Evolutionary conservation across 768 basidiomycete genomes (phyloP).

Genomic region (Tricholoma sp.): DNA sequence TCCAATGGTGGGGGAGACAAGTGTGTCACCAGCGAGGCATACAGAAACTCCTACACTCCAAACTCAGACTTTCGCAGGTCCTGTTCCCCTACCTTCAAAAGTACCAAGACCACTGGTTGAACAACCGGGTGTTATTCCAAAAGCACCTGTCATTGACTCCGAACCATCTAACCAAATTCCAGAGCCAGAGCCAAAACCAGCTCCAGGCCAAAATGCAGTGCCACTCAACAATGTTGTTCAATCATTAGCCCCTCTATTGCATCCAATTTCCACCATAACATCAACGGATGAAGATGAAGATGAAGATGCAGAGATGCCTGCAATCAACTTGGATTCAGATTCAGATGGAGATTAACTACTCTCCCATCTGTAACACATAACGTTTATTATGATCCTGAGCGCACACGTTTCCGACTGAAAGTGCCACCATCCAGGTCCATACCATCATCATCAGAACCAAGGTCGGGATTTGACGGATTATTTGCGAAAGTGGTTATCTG

Average conservation of each 20-base stretch:
- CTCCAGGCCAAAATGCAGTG: background rate
- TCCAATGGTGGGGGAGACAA: conserved; percentile 18
- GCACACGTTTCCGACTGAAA: conserved; percentile 31
- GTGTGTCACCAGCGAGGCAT: background rate
- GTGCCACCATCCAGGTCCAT: conserved; percentile 18
- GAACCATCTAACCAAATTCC: background rate
- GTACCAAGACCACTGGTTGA: background rate
- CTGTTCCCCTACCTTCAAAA: background rate
- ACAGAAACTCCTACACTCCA: background rate
- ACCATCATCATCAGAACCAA: conserved; percentile 34
- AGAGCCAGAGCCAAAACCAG: background rate
- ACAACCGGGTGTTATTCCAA: background rate
- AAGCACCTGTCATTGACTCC: background rate
- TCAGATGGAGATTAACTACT: conserved; percentile 49
- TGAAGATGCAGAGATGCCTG: conserved; percentile 71
- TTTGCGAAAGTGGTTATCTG: conserved; percentile 9
- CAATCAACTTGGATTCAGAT: conserved; percentile 76
- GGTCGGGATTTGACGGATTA: conserved; percentile 5
- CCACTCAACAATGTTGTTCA: background rate
- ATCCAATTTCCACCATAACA: background rate
- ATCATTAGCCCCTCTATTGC: background rate
- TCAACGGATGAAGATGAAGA: conserved; percentile 34
- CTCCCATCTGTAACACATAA: background rate
- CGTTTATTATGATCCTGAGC: conserved; percentile 10
- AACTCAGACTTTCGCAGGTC: background rate